Base-by-base conservation (phyloP, 257 asterid genomes). In the Linaria vulgaris region DNA sequence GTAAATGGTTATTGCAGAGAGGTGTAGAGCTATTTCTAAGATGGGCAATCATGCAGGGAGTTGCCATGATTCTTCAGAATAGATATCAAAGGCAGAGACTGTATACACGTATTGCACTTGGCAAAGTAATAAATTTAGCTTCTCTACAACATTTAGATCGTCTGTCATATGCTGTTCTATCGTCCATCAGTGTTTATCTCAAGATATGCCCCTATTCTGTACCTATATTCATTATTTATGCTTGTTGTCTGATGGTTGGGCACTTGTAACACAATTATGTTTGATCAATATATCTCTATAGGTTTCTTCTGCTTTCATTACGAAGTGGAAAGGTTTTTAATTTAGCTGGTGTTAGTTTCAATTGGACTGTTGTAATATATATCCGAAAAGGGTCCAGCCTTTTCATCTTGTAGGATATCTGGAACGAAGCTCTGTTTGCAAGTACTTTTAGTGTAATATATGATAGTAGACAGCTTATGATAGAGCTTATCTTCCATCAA, bases 41-140 rank as follows among this genome's bases (percentile, higher is more conserved):
- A 68, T 91, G 98, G 98, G 98, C 98, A 59, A 86, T 88, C 47
- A 85, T 91, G 96, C 98, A 91, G 83, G 98, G 96, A 41, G 77
- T 88, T 76, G 85, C 94, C 56, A 91, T 91, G 98, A 78, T 91
- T 66, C 96, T 88, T 74, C 98, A 91, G 76, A 88, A 91, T 69
- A 83, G 83, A 76, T 91, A 91, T 72, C 98, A 91, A 68, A 73
- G 96, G 68, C 98, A 91, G 86, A 85, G 98, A 72, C 87, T 91
- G 24, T 91, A 91, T 69, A 91, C 98, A 61, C 96, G 98, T 15
- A 91, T 91, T 73, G 98, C 98, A 3, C 83, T 91, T 74, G 98
- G 98, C 69, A 91, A 91, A 96, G 98, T 87, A 69, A 17, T 50
- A 41, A 10, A 53, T 65, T 24, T 59, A 63, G 37, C 64, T 73